Percentiles rank a stretch among this genome's conserved stretches.
Evolutionary conservation across 257 asterid genomes (phyloP).

Genomic region (Salvia hispanica): DNA sequence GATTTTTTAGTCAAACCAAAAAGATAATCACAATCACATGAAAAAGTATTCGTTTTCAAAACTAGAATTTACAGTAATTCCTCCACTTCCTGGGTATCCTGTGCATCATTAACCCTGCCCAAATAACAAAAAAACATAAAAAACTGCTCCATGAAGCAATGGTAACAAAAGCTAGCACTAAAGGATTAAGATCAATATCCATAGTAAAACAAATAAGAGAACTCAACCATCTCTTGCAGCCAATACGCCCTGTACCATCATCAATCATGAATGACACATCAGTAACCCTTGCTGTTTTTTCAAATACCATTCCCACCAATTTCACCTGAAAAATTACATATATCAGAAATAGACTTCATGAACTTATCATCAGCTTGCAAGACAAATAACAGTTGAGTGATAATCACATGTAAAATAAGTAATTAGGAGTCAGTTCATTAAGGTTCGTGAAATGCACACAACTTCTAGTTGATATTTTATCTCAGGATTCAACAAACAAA

Average conservation of each 20-base stretch:
- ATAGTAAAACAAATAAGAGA: conserved; percentile 2
- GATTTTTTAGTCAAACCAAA: background rate
- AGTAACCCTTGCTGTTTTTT: conserved; percentile 58
- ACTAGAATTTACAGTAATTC: conserved; percentile 45
- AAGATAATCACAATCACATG: conserved; percentile 11
- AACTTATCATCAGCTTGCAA: background rate
- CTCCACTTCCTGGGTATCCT: conserved; percentile 70
- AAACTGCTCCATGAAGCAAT: background rate
- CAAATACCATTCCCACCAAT: conserved; percentile 68
- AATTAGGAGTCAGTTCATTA: background rate
- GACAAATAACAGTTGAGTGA: too few species aligned
- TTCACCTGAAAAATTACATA: conserved; percentile 54
- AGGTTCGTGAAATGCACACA: too few species aligned
- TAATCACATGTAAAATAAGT: background rate
- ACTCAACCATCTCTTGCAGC: conserved; percentile 73
- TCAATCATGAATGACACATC: conserved; percentile 70
- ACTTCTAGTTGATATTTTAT: too few species aligned
- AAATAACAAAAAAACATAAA: background rate
- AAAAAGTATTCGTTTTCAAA: background rate
- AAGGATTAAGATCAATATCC: background rate
- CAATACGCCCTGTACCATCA: conserved; percentile 90
- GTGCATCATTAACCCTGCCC: conserved; percentile 77
- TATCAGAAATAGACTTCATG: conserved; percentile 12
- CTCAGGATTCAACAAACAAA: too few species aligned
- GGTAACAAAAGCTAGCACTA: background rate